These are phyloP conservation scores for Nitzschia putrida DNA, from an alignment of 108 stramenopile species.

Conservation along the genomic window DNA sequence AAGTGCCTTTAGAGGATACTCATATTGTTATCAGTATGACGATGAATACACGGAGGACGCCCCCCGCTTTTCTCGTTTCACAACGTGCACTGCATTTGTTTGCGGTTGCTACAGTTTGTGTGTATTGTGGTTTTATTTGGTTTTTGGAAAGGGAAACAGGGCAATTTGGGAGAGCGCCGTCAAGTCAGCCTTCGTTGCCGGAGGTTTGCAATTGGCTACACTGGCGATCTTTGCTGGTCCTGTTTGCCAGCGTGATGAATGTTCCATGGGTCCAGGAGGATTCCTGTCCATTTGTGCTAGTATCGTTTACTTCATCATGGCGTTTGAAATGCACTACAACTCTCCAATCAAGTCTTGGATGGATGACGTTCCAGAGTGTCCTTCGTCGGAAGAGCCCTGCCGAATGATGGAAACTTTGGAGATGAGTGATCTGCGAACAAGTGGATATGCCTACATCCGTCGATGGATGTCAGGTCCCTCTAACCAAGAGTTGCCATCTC, in stretches of 20 bases:
- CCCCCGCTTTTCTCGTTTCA: slow-evolving; percentile 38
- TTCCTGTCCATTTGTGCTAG: slow-evolving; percentile 21
- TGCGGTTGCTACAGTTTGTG: slow-evolving; percentile 31
- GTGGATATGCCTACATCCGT: slow-evolving; percentile 29
- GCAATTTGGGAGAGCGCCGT: slow-evolving; percentile 42
- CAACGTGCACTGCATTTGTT: slow-evolving; percentile 28
- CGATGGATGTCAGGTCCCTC: slow-evolving; percentile 7
- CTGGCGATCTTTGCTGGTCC: slow-evolving; percentile 35
- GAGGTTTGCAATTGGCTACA: slow-evolving; percentile 34
- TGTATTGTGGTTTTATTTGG: slow-evolving; percentile 53
- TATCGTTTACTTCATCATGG: slow-evolving; percentile 43
- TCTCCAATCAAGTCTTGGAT: slow-evolving; percentile 23
- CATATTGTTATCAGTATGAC: slow-evolving; percentile 59
- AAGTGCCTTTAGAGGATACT: slow-evolving; percentile 46
- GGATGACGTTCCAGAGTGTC: slow-evolving; percentile 18
- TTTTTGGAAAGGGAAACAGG: slow-evolving; percentile 38
- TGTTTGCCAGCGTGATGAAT: slow-evolving; percentile 34
- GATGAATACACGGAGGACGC: slow-evolving; percentile 21
- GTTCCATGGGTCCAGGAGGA: slow-evolving; percentile 43
- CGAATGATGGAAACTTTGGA: slow-evolving; percentile 29
- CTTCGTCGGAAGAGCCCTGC: slow-evolving; percentile 8
- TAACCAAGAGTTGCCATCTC: slow-evolving; percentile 17
- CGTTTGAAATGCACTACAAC: slow-evolving; percentile 51
- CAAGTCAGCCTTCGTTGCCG: slow-evolving; percentile 30
- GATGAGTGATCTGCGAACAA: slow-evolving; percentile 30